phyloP scores from a whole-genome alignment of 2,329 filamentous ascomycete genomes.

The Pezicula radicicola region DNA sequence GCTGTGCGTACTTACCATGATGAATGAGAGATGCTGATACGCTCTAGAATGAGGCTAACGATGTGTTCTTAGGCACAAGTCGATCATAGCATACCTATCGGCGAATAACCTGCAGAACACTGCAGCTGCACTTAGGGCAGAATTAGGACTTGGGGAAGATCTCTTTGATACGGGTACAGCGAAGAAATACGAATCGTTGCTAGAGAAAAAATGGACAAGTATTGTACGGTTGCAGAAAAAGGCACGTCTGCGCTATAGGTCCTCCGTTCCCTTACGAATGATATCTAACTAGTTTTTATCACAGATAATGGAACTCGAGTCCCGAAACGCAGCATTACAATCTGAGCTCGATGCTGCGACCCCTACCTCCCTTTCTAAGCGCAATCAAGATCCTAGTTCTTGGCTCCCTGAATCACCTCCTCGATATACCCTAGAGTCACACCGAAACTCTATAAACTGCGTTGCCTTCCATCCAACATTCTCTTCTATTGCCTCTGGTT shows the following conservation, averaged over 20 bases:
- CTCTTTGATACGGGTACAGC: slow-evolving; percentile 72
- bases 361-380: slow-evolving; percentile 66
- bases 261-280: background rate
- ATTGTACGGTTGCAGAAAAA: slow-evolving; percentile 91
- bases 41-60: slow-evolving; percentile 1
- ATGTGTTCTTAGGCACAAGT: slow-evolving; percentile 67
- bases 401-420: slow-evolving; percentile 80
- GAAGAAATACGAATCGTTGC: slow-evolving; percentile 86
- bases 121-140: slow-evolving; percentile 67
- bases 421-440: slow-evolving; percentile 75
- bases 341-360: slow-evolving; percentile 71
- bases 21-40: slow-evolving; percentile 7
- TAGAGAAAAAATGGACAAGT: slow-evolving; percentile 97
- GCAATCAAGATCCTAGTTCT: slow-evolving; percentile 74
- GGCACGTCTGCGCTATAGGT: slow-evolving; percentile 42
- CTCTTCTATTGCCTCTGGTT: slow-evolving; percentile 80
- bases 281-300: background rate
- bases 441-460: slow-evolving; percentile 77
- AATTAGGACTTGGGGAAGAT: slow-evolving; percentile 64
- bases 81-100: slow-evolving; percentile 80
- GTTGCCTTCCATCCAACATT: slow-evolving; percentile 88
- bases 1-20: slow-evolving; percentile 56
- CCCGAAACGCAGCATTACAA: slow-evolving; percentile 67
- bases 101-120: slow-evolving; percentile 66
- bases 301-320: slow-evolving; percentile 90